These are phyloP conservation scores for Colletotrichum shisoi DNA, from an alignment of 2,329 filamentous ascomycete genomes.

Conservation along the genomic window DNA sequence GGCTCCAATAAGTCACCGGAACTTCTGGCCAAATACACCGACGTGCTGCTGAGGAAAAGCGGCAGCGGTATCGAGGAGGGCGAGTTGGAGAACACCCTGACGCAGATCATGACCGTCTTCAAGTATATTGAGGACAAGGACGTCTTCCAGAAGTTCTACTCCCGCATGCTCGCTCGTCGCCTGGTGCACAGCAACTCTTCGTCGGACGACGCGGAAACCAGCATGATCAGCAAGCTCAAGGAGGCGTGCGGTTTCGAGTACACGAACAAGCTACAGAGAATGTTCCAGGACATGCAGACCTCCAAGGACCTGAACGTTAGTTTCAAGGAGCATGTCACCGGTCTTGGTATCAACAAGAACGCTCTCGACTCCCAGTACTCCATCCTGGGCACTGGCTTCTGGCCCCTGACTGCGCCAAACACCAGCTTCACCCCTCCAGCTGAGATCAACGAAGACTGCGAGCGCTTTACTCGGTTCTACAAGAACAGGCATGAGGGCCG, in stretches of 20 bases:
- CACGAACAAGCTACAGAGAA: slow-evolving; percentile 98
- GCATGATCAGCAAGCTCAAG: slow-evolving; percentile 99
- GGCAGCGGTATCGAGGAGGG: slow-evolving; percentile 92
- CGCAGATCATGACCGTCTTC: slow-evolving; percentile 98
- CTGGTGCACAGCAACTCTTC: slow-evolving; percentile 94
- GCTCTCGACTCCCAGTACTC: slow-evolving; percentile 88
- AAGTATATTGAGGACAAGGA: slow-evolving; percentile 99
- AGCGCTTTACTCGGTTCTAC: slow-evolving; percentile 91
- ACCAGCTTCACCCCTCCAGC: slow-evolving; percentile 88
- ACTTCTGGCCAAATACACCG: slow-evolving; percentile 92
- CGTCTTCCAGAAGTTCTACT: slow-evolving; percentile 99
- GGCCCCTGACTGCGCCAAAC: slow-evolving; percentile 86
- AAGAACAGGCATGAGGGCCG: slow-evolving; percentile 95
- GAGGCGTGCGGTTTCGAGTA: slow-evolving; percentile 99
- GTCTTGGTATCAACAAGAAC: slow-evolving; percentile 72
- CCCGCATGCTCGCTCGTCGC: slow-evolving; percentile 92
- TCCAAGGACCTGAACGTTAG: slow-evolving; percentile 94
- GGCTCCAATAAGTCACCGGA: slow-evolving; percentile 95
- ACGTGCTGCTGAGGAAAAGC: slow-evolving; percentile 90
- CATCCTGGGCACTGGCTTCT: slow-evolving; percentile 94
- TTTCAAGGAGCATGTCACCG: slow-evolving; percentile 79
- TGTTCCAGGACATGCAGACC: slow-evolving; percentile 99
- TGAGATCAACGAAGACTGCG: slow-evolving; percentile 85
- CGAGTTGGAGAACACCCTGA: slow-evolving; percentile 86
- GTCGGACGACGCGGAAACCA: slow-evolving; percentile 96